These are phyloP conservation scores for Myxozyma mucilagina DNA, from an alignment of 805 yeast genomes.

Conservation along the genomic window DNA sequence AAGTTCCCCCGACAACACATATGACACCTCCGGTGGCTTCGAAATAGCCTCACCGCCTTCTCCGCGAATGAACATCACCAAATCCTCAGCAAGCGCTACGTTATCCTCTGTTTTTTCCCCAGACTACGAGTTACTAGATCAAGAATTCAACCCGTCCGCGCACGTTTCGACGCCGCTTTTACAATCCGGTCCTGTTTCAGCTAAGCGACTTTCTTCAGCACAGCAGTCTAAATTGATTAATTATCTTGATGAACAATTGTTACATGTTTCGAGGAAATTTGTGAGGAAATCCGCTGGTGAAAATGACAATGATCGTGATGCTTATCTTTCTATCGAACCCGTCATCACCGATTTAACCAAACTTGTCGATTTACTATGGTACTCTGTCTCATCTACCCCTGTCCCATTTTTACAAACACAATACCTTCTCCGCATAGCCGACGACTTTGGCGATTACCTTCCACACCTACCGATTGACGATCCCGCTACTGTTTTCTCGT, in stretches of 20 bases:
- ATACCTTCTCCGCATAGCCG: conserved; percentile 62
- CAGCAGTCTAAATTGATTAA: conserved; percentile 60
- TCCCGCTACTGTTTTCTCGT: conserved; percentile 44
- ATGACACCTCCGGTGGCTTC: conserved; percentile 14
- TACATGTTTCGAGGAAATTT: conserved; percentile 57
- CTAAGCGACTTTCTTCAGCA: not conserved
- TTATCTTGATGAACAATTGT: conserved; percentile 56
- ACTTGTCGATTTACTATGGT: conserved; percentile 61
- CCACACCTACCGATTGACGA: conserved; percentile 9
- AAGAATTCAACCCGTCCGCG: conserved; percentile 17
- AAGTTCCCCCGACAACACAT: too few species aligned
- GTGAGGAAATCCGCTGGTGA: conserved; percentile 42
- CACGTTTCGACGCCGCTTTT: conserved; percentile 3
- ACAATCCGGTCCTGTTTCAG: not conserved
- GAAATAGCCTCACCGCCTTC: not conserved
- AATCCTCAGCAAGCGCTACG: conserved; percentile 2
- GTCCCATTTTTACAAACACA: conserved; percentile 58
- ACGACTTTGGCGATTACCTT: conserved; percentile 64
- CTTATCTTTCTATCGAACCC: conserved; percentile 37
- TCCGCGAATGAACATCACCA: not conserved
- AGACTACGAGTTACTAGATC: conserved; percentile 17
- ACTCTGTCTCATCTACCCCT: conserved; percentile 47
- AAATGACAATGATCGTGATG: conserved; percentile 32
- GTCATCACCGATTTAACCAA: conserved; percentile 50
- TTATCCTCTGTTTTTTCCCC: conserved; percentile 24